Percentiles rank a stretch among this genome's conserved stretches.
Conservation (phyloP, 2,329 filamentous ascomycete genomes). For the Botrytis sinoallii region DNA sequence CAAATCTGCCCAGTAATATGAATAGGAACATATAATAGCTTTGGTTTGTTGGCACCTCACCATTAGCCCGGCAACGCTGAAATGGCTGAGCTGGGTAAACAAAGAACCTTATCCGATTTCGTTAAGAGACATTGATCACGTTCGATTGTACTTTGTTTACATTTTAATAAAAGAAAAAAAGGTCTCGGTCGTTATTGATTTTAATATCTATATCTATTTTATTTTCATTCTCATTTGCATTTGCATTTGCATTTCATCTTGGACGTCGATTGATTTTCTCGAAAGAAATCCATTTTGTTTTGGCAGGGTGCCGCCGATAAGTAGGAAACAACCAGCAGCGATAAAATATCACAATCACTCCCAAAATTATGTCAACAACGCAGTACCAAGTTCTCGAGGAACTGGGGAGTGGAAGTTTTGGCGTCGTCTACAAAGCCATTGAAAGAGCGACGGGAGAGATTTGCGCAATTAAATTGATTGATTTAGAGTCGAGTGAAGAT, state of each 20-base stretch:
- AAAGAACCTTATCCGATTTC: slow-evolving; percentile 11
- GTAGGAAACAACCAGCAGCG: neutral
- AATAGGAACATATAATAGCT: neutral
- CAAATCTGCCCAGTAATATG: neutral
- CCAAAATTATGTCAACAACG: slow-evolving; percentile 50
- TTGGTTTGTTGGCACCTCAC: neutral
- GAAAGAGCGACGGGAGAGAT: slow-evolving; percentile 87
- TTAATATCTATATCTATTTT: neutral
- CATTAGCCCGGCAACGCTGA: neutral
- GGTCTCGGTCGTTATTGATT: neutral
- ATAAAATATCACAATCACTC: neutral
- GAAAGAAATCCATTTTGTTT: neutral
- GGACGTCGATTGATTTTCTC: neutral
- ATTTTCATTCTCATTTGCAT: neutral
- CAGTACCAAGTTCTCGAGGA: slow-evolving; percentile 96
- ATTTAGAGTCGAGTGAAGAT: slow-evolving; percentile 97
- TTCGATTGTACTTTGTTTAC: neutral
- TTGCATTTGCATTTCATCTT: neutral
- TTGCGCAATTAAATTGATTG: slow-evolving; percentile 98
- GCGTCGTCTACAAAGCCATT: slow-evolving; percentile 94
- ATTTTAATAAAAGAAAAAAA: neutral
- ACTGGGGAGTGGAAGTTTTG: slow-evolving; percentile 85
- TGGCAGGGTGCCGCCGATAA: neutral
- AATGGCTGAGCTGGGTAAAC: neutral
- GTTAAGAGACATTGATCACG: slow-evolving; percentile 6